Percentiles rank a stretch among this genome's conserved stretches.
Evolutionary conservation across 768 basidiomycete genomes (phyloP).

Genomic region (Phaffia australis): DNA sequence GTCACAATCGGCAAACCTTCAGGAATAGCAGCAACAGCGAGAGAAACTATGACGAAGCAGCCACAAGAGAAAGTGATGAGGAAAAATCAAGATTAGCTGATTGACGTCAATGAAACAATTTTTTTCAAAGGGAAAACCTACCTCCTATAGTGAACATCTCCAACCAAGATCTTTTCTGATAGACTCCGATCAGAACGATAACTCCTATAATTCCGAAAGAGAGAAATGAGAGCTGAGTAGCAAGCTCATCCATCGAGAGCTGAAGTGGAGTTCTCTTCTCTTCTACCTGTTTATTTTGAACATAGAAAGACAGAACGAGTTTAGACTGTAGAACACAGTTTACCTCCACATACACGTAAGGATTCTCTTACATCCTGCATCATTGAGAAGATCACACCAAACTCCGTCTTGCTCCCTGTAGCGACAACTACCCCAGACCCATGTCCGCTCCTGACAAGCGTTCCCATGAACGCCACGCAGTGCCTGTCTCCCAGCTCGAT

Average conservation of each 20-base stretch:
- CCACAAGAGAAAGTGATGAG: background rate
- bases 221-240: slow-evolving; percentile 74
- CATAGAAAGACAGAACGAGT: background rate
- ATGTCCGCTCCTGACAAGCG: slow-evolving; percentile 76
- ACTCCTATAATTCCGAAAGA: slow-evolving; percentile 92
- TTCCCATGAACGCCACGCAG: slow-evolving; percentile 93
- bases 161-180: slow-evolving; percentile 76
- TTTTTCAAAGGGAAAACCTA: slow-evolving; percentile 38
- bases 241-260: slow-evolving; percentile 89
- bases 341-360: background rate
- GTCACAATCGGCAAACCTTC: slow-evolving; percentile 95
- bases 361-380: slow-evolving; percentile 71
- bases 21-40: slow-evolving; percentile 96
- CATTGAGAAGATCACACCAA: slow-evolving; percentile 94
- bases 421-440: slow-evolving; percentile 80
- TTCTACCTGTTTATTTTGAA: slow-evolving; percentile 45
- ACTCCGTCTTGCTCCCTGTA: slow-evolving; percentile 75
- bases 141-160: slow-evolving; percentile 99
- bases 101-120: background rate
- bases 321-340: background rate
- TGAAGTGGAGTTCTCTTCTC: slow-evolving; percentile 89
- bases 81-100: slow-evolving; percentile 21
- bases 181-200: slow-evolving; percentile 79
- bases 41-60: slow-evolving; percentile 54
- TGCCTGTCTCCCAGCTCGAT: slow-evolving; percentile 63